phyloP scores from a whole-genome alignment of 805 yeast genomes.

The Yamadazyma phyllophila region DNA sequence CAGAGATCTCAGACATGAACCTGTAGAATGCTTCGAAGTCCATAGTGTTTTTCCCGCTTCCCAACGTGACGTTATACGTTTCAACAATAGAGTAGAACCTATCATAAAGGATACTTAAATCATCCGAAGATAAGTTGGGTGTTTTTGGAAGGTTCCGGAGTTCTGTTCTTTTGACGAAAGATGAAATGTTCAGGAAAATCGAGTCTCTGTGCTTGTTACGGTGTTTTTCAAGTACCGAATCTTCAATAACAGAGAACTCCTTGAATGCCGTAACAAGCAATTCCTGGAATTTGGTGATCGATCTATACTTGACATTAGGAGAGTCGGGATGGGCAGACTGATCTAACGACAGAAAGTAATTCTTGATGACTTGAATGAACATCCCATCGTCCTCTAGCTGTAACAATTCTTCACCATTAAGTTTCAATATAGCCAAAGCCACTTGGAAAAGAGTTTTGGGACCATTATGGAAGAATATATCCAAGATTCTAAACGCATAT shows the following conservation, averaged over 20 bases:
- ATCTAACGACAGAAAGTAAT: conserved; percentile 74
- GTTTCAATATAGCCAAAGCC: conserved; percentile 82
- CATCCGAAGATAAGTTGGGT: conserved; percentile 52
- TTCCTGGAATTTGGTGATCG: conserved; percentile 83
- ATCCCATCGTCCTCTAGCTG: conserved; percentile 88
- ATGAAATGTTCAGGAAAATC: conserved; percentile 82
- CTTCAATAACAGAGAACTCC: conserved; percentile 81
- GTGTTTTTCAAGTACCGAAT: conserved; percentile 65
- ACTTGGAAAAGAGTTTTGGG: conserved; percentile 87
- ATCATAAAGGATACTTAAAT: conserved; percentile 76
- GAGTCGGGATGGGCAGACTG: conserved; percentile 77
- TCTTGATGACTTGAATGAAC: conserved; percentile 80
- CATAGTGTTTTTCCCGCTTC: conserved; percentile 63
- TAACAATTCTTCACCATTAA: conserved; percentile 82
- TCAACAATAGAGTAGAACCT: conserved; percentile 75
- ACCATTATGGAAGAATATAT: conserved; percentile 87
- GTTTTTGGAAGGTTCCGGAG: conserved; percentile 80
- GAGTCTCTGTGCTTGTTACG: conserved; percentile 70
- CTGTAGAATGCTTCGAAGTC: conserved; percentile 65
- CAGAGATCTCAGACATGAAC: conserved; percentile 77
- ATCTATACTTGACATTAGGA: conserved; percentile 57
- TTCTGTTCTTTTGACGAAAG: conserved; percentile 89
- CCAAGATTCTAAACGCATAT: conserved; percentile 88
- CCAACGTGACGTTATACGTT: conserved; percentile 52
- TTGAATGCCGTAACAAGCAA: conserved; percentile 87